Conservation (phyloP, 2,329 filamentous ascomycete species). For the Neurospora sp. region DNA sequence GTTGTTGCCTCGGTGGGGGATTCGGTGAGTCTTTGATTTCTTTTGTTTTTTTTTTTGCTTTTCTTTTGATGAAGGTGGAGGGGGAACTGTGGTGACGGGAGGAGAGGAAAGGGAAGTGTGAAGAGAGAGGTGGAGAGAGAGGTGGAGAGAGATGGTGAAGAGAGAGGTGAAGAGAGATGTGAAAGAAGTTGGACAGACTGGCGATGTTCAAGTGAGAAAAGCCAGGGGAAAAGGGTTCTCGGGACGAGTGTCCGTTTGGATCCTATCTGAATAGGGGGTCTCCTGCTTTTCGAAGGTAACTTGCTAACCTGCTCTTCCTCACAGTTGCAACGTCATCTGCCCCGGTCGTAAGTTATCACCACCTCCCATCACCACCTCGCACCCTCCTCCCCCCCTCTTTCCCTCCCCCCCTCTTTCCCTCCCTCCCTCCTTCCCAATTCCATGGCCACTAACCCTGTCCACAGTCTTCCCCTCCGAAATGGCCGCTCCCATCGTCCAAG, state of each 20-base stretch:
- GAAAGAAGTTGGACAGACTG: background rate
- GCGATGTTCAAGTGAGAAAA: background rate
- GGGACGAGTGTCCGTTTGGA: no score
- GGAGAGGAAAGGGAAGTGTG: background rate
- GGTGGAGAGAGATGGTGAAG: background rate
- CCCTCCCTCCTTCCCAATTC: background rate
- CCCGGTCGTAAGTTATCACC: slow-evolving; percentile 36
- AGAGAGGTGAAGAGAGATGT: background rate
- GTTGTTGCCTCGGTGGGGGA: slow-evolving; percentile 52
- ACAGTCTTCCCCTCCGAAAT: slow-evolving; percentile 51
- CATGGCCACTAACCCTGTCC: background rate
- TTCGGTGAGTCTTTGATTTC: slow-evolving; percentile 33
- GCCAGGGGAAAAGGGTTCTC: no score
- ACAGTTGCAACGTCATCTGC: slow-evolving; percentile 36
- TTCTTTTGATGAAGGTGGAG: background rate
- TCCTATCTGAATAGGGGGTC: no score
- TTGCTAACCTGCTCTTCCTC: background rate
- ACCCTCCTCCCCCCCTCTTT: background rate
- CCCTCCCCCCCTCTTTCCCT: background rate
- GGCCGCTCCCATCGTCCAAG: slow-evolving; percentile 38
- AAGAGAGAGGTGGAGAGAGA: background rate
- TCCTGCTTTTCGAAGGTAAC: no score
- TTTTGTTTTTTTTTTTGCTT: slow-evolving; percentile 2
- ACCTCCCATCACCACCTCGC: background rate
- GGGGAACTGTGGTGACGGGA: background rate